Conservation (phyloP, 352 stramenopile species). For the Globisporangium okanoganense region DNA sequence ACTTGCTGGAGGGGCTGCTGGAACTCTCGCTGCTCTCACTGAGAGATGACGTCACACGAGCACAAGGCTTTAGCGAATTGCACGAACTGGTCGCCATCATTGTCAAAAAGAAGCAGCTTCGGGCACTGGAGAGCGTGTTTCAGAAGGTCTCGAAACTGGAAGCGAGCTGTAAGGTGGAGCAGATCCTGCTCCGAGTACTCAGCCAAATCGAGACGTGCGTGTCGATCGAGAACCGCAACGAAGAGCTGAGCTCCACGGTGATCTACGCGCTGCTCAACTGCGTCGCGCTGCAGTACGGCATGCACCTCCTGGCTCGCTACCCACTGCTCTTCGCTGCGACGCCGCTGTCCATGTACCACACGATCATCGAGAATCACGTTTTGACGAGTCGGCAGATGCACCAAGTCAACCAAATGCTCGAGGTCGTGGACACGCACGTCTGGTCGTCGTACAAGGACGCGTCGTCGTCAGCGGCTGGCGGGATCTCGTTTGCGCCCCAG, state of each 20-base stretch:
- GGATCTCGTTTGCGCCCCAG: constrained; percentile 68
- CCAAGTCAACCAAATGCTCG: constrained; percentile 67
- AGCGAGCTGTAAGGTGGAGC: constrained; percentile 21
- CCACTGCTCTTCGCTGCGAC: constrained; percentile 61
- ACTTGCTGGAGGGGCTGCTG: constrained; percentile 38
- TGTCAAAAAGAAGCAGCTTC: constrained; percentile 35
- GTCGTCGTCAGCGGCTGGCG: constrained; percentile 24
- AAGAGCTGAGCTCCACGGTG: constrained; percentile 50
- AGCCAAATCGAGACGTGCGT: constrained; percentile 42
- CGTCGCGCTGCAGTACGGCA: constrained; percentile 44
- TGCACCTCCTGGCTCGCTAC: constrained; percentile 56
- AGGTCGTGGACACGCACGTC: constrained; percentile 78
- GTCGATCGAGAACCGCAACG: constrained; percentile 29
- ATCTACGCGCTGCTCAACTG: constrained; percentile 71
- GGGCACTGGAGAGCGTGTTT: constrained; percentile 39
- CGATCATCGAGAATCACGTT: constrained; percentile 67
- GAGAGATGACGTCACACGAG: constrained; percentile 9
- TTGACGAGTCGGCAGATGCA: constrained; percentile 62
- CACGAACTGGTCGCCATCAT: constrained; percentile 42
- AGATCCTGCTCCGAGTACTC: constrained; percentile 45
- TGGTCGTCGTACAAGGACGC: constrained; percentile 78
- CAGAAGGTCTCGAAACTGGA: constrained; percentile 23
- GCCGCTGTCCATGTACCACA: constrained; percentile 72
- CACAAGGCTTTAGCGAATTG: constrained; percentile 35
- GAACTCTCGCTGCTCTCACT: constrained; percentile 51